A percentile compares a stretch with the other conserved stretches of the same genome.
These are phyloP conservation scores for Trypanosoma brucei DNA, from an alignment of 208 protist species.

Conservation along the genomic window DNA sequence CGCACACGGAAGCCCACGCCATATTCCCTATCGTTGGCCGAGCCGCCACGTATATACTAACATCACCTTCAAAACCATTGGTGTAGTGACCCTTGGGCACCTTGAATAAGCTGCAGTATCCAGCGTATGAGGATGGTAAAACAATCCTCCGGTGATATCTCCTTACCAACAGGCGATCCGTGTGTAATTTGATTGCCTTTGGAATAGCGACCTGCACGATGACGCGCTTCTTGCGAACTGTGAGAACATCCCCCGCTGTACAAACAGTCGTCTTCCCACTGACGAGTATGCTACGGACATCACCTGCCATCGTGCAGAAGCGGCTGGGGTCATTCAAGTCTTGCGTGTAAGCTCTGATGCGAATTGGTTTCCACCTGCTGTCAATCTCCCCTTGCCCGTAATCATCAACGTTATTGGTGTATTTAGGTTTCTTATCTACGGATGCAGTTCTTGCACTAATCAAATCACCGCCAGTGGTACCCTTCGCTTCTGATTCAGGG, in stretches of 20 bases:
- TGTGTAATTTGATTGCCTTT: constrained; percentile 29
- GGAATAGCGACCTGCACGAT: constrained; percentile 30
- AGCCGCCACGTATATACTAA: constrained; percentile 50
- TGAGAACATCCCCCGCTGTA: constrained; percentile 27
- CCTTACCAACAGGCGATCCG: constrained; percentile 36
- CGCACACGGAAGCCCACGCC: neutral
- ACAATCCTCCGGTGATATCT: constrained; percentile 1
- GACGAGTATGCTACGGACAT: constrained; percentile 15
- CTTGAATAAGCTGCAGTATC: constrained; percentile 30
- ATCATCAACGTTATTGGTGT: neutral
- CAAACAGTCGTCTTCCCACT: constrained; percentile 8
- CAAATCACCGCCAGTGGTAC: neutral
- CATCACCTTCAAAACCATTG: constrained; percentile 37
- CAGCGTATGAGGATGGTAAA: neutral
- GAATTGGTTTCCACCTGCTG: constrained; percentile 25
- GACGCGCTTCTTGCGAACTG: constrained; percentile 18
- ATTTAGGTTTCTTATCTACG: neutral
- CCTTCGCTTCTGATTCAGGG: no score
- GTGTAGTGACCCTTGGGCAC: constrained; percentile 34
- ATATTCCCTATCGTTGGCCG: constrained; percentile 10
- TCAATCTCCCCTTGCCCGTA: neutral
- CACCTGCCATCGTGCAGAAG: constrained; percentile 32
- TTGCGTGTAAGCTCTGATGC: constrained; percentile 26
- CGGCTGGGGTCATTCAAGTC: constrained; percentile 26
- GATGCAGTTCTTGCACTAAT: neutral